A percentile compares a stretch with the other conserved stretches of the same genome.
Evolutionary conservation across 75 land plant species (phyloP).

Genomic region (Adiantum capillusveneris): DNA sequence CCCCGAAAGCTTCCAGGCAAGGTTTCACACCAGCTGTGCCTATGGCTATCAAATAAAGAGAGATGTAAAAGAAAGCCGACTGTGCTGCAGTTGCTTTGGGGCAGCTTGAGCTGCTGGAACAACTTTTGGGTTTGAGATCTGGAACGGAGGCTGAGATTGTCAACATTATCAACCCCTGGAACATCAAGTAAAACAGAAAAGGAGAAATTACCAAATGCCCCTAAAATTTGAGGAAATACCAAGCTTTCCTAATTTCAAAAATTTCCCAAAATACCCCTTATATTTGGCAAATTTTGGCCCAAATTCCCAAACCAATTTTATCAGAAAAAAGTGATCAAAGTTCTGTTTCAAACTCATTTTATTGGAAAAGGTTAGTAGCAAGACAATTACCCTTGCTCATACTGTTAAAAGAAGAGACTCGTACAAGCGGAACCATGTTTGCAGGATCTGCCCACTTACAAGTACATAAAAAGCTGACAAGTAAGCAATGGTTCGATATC

Average conservation of each 20-base stretch:
- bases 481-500: slow-evolving; percentile 32
- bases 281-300: too few species aligned
- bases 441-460: slow-evolving; percentile 15
- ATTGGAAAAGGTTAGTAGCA: not conserved
- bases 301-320: too few species aligned
- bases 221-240: too few species aligned
- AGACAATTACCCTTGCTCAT: too few species aligned
- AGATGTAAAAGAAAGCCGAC: slow-evolving; percentile 46
- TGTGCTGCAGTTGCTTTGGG: slow-evolving; percentile 23
- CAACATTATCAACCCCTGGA: slow-evolving; percentile 28
- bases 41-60: slow-evolving; percentile 57
- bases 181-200: too few species aligned
- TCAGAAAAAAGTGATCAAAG: too few species aligned
- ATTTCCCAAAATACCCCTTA: too few species aligned
- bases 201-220: too few species aligned
- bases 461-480: slow-evolving; percentile 30
- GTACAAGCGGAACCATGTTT: too few species aligned
- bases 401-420: too few species aligned
- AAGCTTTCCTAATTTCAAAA: too few species aligned
- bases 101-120: slow-evolving; percentile 8
- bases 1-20: slow-evolving; percentile 59
- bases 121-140: slow-evolving; percentile 16
- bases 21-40: slow-evolving; percentile 68
- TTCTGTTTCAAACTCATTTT: not conserved
- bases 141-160: slow-evolving; percentile 27